Conservation (phyloP, 352 stramenopile species). For the Globisporangium perplexum region DNA sequence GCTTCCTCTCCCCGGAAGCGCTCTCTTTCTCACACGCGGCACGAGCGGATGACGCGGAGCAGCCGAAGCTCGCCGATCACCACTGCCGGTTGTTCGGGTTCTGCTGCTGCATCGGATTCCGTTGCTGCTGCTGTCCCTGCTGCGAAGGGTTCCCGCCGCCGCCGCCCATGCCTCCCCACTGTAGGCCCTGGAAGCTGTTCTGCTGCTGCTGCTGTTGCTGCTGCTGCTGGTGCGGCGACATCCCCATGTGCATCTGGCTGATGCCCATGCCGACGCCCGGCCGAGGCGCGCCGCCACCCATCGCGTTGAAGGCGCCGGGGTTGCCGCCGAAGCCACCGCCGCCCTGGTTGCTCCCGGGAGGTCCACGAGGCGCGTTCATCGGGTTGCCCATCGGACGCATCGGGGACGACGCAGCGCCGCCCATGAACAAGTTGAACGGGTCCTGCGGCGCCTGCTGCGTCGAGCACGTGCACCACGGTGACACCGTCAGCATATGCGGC, state of each 20-base stretch:
- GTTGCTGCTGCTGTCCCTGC: conserved; percentile 40
- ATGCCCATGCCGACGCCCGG: conserved; percentile 65
- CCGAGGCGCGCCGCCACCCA: conserved; percentile 28
- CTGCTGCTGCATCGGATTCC: conserved; percentile 45
- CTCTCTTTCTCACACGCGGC: too few species aligned
- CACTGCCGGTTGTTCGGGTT: conserved; percentile 40
- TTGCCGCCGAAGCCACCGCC: conserved; percentile 17
- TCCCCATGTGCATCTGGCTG: conserved; percentile 81
- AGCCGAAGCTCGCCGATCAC: too few species aligned
- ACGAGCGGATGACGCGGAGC: too few species aligned
- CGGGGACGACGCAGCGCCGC: conserved; percentile 10
- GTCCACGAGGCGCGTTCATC: conserved; percentile 28
- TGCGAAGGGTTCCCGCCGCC: conserved; percentile 18
- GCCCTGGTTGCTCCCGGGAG: conserved; percentile 14
- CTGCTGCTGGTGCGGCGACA: conserved; percentile 30
- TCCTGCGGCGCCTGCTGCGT: conserved; percentile 27
- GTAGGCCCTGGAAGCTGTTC: conserved; percentile 81
- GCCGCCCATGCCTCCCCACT: conserved; percentile 76
- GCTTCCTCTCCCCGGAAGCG: too few species aligned
- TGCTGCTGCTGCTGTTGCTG: conserved; percentile 39
- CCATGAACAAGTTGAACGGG: conserved; percentile 75
- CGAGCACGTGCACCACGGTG: background rate
- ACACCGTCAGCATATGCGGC: too few species aligned
- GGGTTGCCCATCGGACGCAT: conserved; percentile 23
- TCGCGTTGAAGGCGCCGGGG: conserved; percentile 36